Evolutionary conservation across 2,329 filamentous ascomycete species (phyloP), one percentile per base, ranked within the genome.

Genomic region (Cordyceps cicadae): DNA sequence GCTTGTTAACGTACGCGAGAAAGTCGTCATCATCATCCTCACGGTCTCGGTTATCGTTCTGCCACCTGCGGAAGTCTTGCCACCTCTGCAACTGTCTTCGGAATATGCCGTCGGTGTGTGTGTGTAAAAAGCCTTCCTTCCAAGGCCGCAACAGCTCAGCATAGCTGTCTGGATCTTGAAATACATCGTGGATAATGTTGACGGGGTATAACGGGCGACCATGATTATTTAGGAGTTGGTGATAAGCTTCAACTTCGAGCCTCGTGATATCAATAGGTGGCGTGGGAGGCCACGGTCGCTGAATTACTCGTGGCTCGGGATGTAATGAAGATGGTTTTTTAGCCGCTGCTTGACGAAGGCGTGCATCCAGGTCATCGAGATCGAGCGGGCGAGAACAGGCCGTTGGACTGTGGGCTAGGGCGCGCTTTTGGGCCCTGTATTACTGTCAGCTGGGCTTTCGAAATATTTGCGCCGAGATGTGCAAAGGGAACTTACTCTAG

Each of bases 281-380:
- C 19, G 53, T 54, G 12, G 53, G 15, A 37, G 15, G 9, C 14
- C 52, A 24, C 24, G 3, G 24, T 21, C 39, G 39, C 3, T 12
- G 1, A 4, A 24, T 24, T 2, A 24, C 3, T 54, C 34, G 21
- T 4, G 24, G 3, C 45, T 54, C 39, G 5, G 37, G 3, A 8
- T 9, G 49, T 19, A 34, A 21, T 19, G 39, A 29, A 8, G 17
- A 39, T 5, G 15, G 15, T 3, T 32, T 49, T 29, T 29, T 37
- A 24, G 17, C 3, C 5, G 62, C 53, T 21, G 62, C 45, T 29
- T 64, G 26, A 26, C 46, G 63, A 17, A 69, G 61, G 32, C 62
- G 64, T 12, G 60, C 60, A 50, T 69, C 59, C 3, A 67, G 62
- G 21, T 60, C 61, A 41, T 63, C 59, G 5, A 67, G 64, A 61